phyloP scores from a whole-genome alignment of 2,329 filamentous ascomycete species.

The Metarhizium sp. region DNA sequence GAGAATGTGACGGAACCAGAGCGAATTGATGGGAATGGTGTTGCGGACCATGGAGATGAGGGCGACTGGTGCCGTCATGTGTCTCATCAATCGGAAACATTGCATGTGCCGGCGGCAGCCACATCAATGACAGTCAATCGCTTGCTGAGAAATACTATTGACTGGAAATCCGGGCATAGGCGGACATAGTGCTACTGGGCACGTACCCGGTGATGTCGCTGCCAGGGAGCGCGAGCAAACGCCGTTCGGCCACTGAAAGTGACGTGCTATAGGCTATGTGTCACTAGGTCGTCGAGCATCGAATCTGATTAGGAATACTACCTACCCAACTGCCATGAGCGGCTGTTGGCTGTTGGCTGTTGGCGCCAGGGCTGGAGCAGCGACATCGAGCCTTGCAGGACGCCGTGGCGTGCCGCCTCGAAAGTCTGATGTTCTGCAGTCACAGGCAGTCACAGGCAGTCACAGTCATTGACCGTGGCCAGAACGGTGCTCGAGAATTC shows the following conservation, averaged over 20 bases:
- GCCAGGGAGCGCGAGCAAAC: not conserved
- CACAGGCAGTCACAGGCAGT: not conserved
- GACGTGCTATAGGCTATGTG: too few relatives aligned
- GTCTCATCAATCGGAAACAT: too few relatives aligned
- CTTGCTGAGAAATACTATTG: conserved; percentile 8
- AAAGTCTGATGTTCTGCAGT: not conserved
- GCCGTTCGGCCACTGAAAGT: not conserved
- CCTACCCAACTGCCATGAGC: not conserved
- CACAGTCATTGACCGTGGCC: not conserved
- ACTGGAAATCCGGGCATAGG: not conserved
- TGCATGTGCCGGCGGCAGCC: too few relatives aligned
- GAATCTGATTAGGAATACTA: not conserved
- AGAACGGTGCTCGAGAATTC: too few relatives aligned
- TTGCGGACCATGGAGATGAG: not conserved
- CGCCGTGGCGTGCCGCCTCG: not conserved
- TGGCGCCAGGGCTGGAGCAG: not conserved
- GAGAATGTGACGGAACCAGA: conserved; percentile 1
- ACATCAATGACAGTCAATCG: not conserved
- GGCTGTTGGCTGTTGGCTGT: too few relatives aligned
- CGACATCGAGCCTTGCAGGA: not conserved
- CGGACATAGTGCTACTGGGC: not conserved
- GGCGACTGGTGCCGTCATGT: not conserved
- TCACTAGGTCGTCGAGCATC: too few relatives aligned
- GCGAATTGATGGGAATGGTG: not conserved
- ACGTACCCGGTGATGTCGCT: not conserved